phyloP scores from a whole-genome alignment of 1,284 basidiomycete species.

The Mycena citricolor region DNA sequence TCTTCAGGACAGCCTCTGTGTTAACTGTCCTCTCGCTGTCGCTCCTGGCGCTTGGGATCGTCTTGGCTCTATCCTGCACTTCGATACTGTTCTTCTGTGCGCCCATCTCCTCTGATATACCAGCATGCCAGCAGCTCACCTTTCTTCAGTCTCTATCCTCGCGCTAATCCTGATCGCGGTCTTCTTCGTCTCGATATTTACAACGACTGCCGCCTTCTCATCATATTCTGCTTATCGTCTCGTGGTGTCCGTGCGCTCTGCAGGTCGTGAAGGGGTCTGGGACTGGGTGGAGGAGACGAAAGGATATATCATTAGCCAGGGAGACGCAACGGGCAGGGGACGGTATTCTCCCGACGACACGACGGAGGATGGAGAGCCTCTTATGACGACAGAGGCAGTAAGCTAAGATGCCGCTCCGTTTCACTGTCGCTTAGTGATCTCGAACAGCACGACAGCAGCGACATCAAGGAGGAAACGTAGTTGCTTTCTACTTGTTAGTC shows the following conservation, averaged over 20 bases:
- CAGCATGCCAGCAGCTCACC: not conserved
- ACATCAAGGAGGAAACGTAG: too few species aligned
- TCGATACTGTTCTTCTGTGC: slow-evolving; percentile 15
- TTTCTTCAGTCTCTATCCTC: slow-evolving; percentile 18
- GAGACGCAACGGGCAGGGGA: too few species aligned
- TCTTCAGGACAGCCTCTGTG: slow-evolving; percentile 18
- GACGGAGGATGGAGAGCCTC: too few species aligned
- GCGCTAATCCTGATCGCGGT: slow-evolving; percentile 7
- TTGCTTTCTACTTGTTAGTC: too few species aligned
- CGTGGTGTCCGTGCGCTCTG: slow-evolving; percentile 29
- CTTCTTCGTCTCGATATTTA: slow-evolving; percentile 16
- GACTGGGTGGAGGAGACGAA: slow-evolving; percentile 39
- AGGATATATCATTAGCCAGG: too few species aligned
- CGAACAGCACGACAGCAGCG: too few species aligned
- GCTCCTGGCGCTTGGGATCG: slow-evolving; percentile 18
- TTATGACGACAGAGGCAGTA: too few species aligned
- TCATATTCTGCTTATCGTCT: slow-evolving; percentile 37
- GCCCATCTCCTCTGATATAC: not conserved
- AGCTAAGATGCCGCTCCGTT: too few species aligned
- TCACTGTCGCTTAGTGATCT: too few species aligned
- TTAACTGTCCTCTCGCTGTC: slow-evolving; percentile 14
- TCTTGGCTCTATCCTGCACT: slow-evolving; percentile 14
- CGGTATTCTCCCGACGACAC: too few species aligned
- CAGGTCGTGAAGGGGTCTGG: slow-evolving; percentile 36
- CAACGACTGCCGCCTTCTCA: slow-evolving; percentile 22